phyloP scores from a whole-genome alignment of 2,329 filamentous ascomycete species.

The Penicillium sp. region DNA sequence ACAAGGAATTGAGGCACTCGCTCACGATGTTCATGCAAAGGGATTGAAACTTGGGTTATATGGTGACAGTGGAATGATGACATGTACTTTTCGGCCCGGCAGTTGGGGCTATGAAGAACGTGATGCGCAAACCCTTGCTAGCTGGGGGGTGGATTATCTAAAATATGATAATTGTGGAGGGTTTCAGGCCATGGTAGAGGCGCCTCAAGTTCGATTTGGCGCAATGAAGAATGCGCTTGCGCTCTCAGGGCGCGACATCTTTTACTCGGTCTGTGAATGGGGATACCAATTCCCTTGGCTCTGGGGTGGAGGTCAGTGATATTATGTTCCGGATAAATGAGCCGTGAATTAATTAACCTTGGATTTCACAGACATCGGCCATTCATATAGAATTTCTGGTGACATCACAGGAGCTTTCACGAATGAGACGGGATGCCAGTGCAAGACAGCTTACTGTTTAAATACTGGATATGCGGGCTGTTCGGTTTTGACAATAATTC shows the following conservation, averaged over 20 bases:
- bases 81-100: neutral
- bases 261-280: neutral
- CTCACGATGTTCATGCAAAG: neutral
- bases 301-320: neutral
- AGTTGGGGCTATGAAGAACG: neutral
- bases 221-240: neutral
- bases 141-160: neutral
- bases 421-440: neutral
- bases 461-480: neutral
- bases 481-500: neutral
- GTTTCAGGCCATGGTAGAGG: neutral
- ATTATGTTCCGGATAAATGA: no score
- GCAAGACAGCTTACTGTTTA: neutral
- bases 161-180: neutral
- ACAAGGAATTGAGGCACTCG: neutral
- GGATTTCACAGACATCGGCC: neutral
- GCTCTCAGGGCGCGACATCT: neutral
- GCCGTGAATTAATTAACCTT: neutral
- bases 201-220: neutral
- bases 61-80: neutral
- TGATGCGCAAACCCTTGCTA: neutral
- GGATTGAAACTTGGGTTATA: neutral
- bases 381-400: neutral
- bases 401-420: neutral
- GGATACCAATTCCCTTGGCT: neutral